Evolutionary conservation across 495 filamentous ascomycete species (phyloP), one percentile per base, ranked within the genome.

Genomic region (Penicillium pulvis): DNA sequence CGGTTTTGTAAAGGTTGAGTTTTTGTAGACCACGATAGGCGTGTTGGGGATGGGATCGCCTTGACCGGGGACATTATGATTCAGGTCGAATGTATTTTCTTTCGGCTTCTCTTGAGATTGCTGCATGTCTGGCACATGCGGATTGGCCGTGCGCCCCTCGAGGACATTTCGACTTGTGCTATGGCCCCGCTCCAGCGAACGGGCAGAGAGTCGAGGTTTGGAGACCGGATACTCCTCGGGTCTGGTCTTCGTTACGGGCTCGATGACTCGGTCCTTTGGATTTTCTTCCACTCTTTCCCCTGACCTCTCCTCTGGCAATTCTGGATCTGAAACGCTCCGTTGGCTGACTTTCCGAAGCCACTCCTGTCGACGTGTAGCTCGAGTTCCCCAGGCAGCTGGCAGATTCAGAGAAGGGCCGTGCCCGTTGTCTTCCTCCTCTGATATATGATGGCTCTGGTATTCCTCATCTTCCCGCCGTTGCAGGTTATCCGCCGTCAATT

Each of bases 381-480:
- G 84, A 51, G 76, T 71, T 12, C 84, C 86, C 87, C 87, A 90
- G 23, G 71, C 76, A 51, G 66, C 66, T 31, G 87, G 87, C 28
- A 83, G 55, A 36, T 84, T 83, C 36, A 87, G 54, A 2, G 80
- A 76, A 26, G 82, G 81, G 44, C 83, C 78, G 47, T 70, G 71
- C 4, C 64, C 61, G 2, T 51, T 52, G 16, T 64, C 62, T 54
- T 64, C 55, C 31, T 67, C 64, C 36, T 67, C 64, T 5, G 52
- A 45, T 14, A 46, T 14, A 39, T 44, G 24, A 0, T 51, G 56
- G 0, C 67, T 59, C 16, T 47, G 8, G 1, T 45, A 14, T 23
- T 60, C 53, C 42, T 72, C 74, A 53, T 69, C 69, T 16, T 78
- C 72, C n/a, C 79, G 79, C 56, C 77, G 67, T 52, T 77, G 76